A percentile compares a stretch with the other conserved stretches of the same genome.
Evolutionary conservation across 1,284 basidiomycete genomes (phyloP).

Genomic region (Tylopilus sp.): DNA sequence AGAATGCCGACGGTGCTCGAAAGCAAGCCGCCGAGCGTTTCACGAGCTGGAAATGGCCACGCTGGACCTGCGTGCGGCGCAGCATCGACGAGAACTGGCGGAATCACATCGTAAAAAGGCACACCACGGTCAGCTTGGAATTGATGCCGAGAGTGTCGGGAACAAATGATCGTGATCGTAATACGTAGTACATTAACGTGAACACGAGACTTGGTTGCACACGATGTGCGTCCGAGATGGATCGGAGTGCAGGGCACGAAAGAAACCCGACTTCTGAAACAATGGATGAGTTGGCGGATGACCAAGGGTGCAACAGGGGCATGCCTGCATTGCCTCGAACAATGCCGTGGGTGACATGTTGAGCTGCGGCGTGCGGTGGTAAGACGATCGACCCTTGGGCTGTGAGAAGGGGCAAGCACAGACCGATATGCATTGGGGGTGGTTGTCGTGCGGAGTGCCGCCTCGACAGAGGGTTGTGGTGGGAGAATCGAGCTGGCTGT

Average conservation of each 20-base stretch:
- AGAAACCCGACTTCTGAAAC: slow-evolving; percentile 63
- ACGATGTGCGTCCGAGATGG: slow-evolving; percentile 73
- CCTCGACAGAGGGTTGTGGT: slow-evolving; percentile 66
- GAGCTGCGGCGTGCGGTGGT: slow-evolving; percentile 45
- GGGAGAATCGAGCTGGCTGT: slow-evolving; percentile 56
- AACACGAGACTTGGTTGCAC: slow-evolving; percentile 64
- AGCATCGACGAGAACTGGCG: slow-evolving; percentile 54
- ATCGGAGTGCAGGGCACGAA: slow-evolving; percentile 73
- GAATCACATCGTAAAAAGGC: slow-evolving; percentile 61
- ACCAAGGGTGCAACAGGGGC: slow-evolving; percentile 23
- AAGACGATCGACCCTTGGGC: slow-evolving; percentile 11
- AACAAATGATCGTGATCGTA: slow-evolving; percentile 28
- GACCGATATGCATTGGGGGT: slow-evolving; percentile 64
- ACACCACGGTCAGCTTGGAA: slow-evolving; percentile 54
- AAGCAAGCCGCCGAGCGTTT: slow-evolving; percentile 48
- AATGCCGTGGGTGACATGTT: slow-evolving; percentile 66
- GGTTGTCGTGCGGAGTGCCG: slow-evolving; percentile 37
- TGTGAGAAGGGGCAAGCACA: slow-evolving; percentile 20
- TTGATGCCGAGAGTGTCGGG: slow-evolving; percentile 42
- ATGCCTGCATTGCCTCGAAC: slow-evolving; percentile 78
- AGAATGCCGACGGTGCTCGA: slow-evolving; percentile 45
- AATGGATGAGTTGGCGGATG: slow-evolving; percentile 12
- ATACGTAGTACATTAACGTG: slow-evolving; percentile 23
- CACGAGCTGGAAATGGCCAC: slow-evolving; percentile 60
- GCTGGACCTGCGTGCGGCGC: slow-evolving; percentile 58